These are phyloP conservation scores for Vigna mungo DNA, from an alignment of 306 rosid species.

Conservation along the genomic window DNA sequence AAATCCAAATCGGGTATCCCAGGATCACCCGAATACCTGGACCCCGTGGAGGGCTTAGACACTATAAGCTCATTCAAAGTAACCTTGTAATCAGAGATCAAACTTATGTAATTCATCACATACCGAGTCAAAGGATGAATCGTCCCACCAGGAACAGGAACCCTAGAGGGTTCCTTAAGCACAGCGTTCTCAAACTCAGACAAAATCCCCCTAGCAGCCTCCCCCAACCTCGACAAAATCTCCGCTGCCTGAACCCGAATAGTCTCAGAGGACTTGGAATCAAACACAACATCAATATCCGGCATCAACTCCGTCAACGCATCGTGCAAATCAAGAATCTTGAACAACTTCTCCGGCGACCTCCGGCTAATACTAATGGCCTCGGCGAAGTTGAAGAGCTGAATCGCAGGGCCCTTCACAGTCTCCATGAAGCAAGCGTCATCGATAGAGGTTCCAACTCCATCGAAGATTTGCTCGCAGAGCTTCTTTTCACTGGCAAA, in stretches of 20 bases:
- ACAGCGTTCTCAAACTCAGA: slow-evolving; percentile 98
- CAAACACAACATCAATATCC: slow-evolving; percentile 85
- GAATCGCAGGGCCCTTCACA: slow-evolving; percentile 90
- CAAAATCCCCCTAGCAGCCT: slow-evolving; percentile 91
- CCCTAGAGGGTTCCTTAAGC: slow-evolving; percentile 84
- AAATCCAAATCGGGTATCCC: slow-evolving; percentile 93
- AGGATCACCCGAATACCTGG: slow-evolving; percentile 80
- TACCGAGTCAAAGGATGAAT: slow-evolving; percentile 97
- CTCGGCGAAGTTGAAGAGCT: slow-evolving; percentile 91
- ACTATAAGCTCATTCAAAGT: slow-evolving; percentile 86
- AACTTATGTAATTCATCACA: slow-evolving; percentile 93
- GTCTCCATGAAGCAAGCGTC: slow-evolving; percentile 97
- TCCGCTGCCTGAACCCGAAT: slow-evolving; percentile 91
- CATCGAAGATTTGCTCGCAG: slow-evolving; percentile 87
- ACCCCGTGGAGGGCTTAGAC: slow-evolving; percentile 89
- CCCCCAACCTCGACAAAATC: slow-evolving; percentile 87
- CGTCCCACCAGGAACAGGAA: slow-evolving; percentile 95
- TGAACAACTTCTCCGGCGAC: slow-evolving; percentile 93
- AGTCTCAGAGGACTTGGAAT: slow-evolving; percentile 84
- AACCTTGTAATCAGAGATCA: slow-evolving; percentile 90
- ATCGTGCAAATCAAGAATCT: slow-evolving; percentile 91
- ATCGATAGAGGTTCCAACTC: slow-evolving; percentile 77
- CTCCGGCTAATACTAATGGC: slow-evolving; percentile 90
- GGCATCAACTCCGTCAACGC: slow-evolving; percentile 86
- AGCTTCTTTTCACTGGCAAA: slow-evolving; percentile 91